phyloP scores from a whole-genome alignment of 805 yeast species.

The Cyberlindnera veronae region DNA sequence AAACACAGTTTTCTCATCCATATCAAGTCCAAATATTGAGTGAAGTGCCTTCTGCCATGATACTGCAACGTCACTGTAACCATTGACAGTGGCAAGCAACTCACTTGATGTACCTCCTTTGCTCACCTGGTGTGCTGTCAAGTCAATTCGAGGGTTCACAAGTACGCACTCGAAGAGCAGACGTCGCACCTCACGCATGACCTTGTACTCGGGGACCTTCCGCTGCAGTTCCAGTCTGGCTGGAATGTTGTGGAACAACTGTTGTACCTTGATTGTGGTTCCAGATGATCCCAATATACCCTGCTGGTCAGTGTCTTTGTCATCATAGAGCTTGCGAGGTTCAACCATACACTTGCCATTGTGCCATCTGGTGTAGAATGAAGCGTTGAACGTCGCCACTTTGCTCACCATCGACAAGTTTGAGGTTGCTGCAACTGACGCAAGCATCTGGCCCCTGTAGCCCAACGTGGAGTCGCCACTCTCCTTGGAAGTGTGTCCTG shows the following conservation, averaged over 20 bases:
- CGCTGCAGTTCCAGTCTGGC: constrained; percentile 36
- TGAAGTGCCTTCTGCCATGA: constrained; percentile 19
- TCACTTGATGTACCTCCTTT: neutral
- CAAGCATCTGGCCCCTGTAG: constrained; percentile 70
- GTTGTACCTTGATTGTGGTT: constrained; percentile 35
- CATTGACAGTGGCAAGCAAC: constrained; percentile 3
- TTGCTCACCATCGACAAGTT: constrained; percentile 48
- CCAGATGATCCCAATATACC: constrained; percentile 30
- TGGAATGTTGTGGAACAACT: constrained; percentile 41
- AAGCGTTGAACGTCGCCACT: constrained; percentile 26
- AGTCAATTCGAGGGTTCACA: constrained; percentile 22
- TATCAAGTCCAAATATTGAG: constrained; percentile 31
- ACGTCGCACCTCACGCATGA: constrained; percentile 30
- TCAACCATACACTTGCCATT: constrained; percentile 16
- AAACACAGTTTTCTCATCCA: neutral
- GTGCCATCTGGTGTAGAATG: constrained; percentile 24
- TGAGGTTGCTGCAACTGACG: constrained; percentile 48
- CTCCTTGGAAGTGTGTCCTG: constrained; percentile 3
- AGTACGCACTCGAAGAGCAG: constrained; percentile 31
- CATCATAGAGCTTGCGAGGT: constrained; percentile 7
- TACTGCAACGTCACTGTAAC: neutral
- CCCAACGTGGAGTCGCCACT: constrained; percentile 39
- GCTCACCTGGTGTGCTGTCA: constrained; percentile 13
- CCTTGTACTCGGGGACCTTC: constrained; percentile 20
- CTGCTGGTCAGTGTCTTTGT: neutral